phyloP scores from a whole-genome alignment of 495 filamentous ascomycete species.

The Apiosordaria backusii region DNA sequence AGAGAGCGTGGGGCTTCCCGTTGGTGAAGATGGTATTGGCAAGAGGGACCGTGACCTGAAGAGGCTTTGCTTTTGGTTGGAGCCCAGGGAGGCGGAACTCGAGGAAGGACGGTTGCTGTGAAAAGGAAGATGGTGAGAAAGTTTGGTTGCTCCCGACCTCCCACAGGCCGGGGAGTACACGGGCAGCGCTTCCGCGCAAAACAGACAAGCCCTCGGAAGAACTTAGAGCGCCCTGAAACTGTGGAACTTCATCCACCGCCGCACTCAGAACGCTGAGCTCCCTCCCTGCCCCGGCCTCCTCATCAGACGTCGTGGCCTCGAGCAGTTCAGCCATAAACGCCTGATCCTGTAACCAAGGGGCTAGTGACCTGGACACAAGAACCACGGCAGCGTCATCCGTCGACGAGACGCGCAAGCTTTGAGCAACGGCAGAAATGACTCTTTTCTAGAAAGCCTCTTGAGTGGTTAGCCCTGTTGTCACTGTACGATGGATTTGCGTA shows the following conservation, averaged over 20 bases:
- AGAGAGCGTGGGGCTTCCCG: slow-evolving; percentile 60
- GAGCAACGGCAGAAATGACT: slow-evolving; percentile 3
- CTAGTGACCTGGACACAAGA: slow-evolving; percentile 34
- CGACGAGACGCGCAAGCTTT: neutral
- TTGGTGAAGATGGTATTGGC: slow-evolving; percentile 76
- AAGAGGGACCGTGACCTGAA: slow-evolving; percentile 55
- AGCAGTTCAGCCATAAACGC: slow-evolving; percentile 36
- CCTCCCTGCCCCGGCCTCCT: slow-evolving; percentile 6
- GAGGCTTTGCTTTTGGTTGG: slow-evolving; percentile 8
- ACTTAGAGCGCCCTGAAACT: slow-evolving; percentile 19
- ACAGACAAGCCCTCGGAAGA: slow-evolving; percentile 43
- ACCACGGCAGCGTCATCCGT: slow-evolving; percentile 32
- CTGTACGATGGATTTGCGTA: neutral
- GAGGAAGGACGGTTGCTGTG: slow-evolving; percentile 6
- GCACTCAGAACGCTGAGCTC: slow-evolving; percentile 33
- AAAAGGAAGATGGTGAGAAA: neutral
- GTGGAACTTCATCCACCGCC: slow-evolving; percentile 37
- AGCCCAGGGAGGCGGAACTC: slow-evolving; percentile 16
- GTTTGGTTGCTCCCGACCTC: slow-evolving; percentile 4
- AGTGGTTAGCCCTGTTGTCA: slow-evolving; percentile 1
- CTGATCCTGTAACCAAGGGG: slow-evolving; percentile 39
- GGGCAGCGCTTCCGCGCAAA: slow-evolving; percentile 28
- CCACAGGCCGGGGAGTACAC: slow-evolving; percentile 38
- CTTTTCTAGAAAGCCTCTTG: slow-evolving; percentile 3
- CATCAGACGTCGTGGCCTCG: neutral